These are phyloP conservation scores for Massariosphaeria phaeospora DNA, from an alignment of 495 filamentous ascomycete genomes.

Conservation along the genomic window DNA sequence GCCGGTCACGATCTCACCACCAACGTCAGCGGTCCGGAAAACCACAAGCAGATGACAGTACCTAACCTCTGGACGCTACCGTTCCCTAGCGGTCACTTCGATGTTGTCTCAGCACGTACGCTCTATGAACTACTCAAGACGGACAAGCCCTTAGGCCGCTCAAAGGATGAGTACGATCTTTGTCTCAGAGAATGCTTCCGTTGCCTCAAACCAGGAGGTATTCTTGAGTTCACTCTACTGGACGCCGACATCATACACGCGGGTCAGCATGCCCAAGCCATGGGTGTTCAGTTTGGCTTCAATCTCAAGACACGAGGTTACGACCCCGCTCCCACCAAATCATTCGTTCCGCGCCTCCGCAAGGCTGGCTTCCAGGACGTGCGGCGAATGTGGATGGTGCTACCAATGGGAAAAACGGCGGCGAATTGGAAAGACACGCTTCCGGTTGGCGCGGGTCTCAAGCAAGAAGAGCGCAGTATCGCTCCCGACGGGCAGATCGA, in stretches of 20 bases:
- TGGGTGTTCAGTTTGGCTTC: slow-evolving; percentile 83
- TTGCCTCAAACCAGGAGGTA: slow-evolving; percentile 85
- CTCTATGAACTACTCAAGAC: slow-evolving; percentile 76
- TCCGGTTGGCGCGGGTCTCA: slow-evolving; percentile 19
- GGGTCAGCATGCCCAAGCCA: slow-evolving; percentile 68
- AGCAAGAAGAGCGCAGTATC: slow-evolving; percentile 28
- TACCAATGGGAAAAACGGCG: slow-evolving; percentile 73
- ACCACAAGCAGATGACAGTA: slow-evolving; percentile 77
- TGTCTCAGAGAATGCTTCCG: slow-evolving; percentile 82
- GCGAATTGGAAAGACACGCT: slow-evolving; percentile 47
- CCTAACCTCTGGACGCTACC: slow-evolving; percentile 71
- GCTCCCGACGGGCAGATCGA: slow-evolving; percentile 38
- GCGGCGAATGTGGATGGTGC: slow-evolving; percentile 82
- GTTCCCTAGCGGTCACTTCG: slow-evolving; percentile 83
- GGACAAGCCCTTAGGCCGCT: slow-evolving; percentile 29
- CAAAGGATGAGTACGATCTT: slow-evolving; percentile 77
- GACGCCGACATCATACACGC: slow-evolving; percentile 85
- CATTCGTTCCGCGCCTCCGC: slow-evolving; percentile 68
- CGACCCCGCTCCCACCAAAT: slow-evolving; percentile 75
- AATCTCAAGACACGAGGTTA: slow-evolving; percentile 81
- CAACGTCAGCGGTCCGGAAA: slow-evolving; percentile 70
- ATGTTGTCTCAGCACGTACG: slow-evolving; percentile 86
- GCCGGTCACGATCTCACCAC: slow-evolving; percentile 46
- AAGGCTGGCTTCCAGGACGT: slow-evolving; percentile 69
- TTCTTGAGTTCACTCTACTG: slow-evolving; percentile 82